Conservation (phyloP, 2,329 filamentous ascomycete species). For the Penicillium sp. region DNA sequence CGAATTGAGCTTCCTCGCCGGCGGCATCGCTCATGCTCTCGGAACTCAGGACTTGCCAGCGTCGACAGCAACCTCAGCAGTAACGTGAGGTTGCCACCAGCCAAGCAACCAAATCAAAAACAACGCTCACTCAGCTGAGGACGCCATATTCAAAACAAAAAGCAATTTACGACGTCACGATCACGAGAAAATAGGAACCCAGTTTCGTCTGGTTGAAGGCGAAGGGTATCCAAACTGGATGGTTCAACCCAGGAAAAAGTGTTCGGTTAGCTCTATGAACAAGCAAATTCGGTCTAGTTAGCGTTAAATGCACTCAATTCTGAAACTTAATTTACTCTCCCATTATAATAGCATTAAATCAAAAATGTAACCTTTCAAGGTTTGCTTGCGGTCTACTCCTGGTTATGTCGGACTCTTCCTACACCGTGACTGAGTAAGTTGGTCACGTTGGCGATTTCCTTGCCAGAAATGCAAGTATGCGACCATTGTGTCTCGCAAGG, state of each 20-base stretch:
- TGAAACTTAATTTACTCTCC: neutral
- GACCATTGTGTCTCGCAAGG: no score
- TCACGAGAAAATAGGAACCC: constrained; percentile 20
- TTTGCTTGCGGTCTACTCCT: no score
- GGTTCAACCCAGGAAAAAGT: constrained; percentile 17
- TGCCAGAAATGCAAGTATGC: no score
- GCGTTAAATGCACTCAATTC: neutral
- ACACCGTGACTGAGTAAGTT: no score
- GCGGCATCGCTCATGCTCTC: constrained; percentile 41
- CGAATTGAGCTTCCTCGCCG: constrained; percentile 46
- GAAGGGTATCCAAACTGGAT: constrained; percentile 7
- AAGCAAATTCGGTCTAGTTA: neutral
- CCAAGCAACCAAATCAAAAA: neutral
- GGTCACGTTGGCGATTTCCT: no score
- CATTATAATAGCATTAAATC: no score
- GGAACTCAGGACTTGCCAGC: constrained; percentile 24
- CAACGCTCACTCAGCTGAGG: neutral
- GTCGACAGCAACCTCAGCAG: neutral
- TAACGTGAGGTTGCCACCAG: neutral
- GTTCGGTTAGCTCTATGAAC: constrained; percentile 6
- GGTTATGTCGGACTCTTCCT: no score
- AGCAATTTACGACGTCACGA: constrained; percentile 26
- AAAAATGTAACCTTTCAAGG: no score
- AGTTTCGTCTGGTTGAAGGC: constrained; percentile 9
- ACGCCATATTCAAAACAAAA: constrained; percentile 2